Conservation (phyloP, 1,284 basidiomycete genomes). For the Pseudozyma sp. region DNA sequence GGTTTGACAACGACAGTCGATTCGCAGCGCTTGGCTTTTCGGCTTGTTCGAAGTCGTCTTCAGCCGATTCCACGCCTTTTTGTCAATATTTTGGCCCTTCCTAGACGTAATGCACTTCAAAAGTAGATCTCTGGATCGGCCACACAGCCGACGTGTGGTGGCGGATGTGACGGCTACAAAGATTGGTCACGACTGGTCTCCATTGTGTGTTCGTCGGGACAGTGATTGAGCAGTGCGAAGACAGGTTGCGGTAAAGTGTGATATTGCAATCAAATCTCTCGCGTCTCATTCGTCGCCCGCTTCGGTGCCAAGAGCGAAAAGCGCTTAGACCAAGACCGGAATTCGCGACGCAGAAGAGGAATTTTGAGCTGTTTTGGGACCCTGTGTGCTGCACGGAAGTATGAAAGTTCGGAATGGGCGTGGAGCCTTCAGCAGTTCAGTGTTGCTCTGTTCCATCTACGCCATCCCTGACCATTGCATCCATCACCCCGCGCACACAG, state of each 20-base stretch:
- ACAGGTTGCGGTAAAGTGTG: neutral
- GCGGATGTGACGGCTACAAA: no score
- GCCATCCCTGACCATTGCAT: no score
- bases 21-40: neutral
- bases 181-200: no score
- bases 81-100: slow-evolving; percentile 1
- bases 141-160: neutral
- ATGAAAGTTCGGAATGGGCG: no score
- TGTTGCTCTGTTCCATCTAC: no score
- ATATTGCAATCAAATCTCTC: slow-evolving; percentile 6
- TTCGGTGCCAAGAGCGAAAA: slow-evolving; percentile 5
- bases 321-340: slow-evolving; percentile 11
- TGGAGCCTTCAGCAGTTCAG: no score
- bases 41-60: neutral
- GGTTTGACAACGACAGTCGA: neutral
- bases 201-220: no score
- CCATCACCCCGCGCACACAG: no score
- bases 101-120: slow-evolving; percentile 4
- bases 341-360: neutral
- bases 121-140: neutral
- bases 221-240: neutral
- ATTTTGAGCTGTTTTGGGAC: neutral
- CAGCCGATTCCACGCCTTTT: neutral
- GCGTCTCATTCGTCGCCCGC: slow-evolving; percentile 8
- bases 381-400: no score